Conservation (phyloP, 2,329 filamentous ascomycete genomes). For the Xylariaceae sp. region DNA sequence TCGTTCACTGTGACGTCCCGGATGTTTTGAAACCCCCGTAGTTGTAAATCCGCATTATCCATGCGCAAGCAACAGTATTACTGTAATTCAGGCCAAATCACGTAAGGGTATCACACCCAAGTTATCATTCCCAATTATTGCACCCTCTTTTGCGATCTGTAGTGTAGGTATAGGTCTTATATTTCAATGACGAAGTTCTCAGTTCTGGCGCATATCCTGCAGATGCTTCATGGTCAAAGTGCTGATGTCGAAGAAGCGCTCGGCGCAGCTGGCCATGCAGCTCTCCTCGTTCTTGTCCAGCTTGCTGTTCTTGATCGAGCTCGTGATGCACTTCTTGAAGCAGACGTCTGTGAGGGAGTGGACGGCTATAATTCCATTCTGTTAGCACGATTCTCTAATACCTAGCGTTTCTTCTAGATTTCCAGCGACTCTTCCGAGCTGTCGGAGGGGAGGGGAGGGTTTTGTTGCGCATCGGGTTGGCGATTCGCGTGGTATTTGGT, state of each 20-base stretch:
- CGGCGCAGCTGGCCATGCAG: constrained; percentile 89
- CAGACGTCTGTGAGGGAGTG: constrained; percentile 65
- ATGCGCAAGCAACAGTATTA: neutral
- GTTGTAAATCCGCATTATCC: neutral
- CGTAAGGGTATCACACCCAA: neutral
- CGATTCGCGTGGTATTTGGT: too few relatives aligned
- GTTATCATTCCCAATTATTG: too few relatives aligned
- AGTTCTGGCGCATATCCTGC: constrained; percentile 49
- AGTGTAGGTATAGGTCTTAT: neutral
- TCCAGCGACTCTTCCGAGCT: too few relatives aligned
- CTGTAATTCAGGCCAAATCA: neutral
- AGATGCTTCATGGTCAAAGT: constrained; percentile 79
- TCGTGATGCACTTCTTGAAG: constrained; percentile 89
- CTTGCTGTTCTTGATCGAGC: constrained; percentile 62
- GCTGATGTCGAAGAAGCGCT: constrained; percentile 88
- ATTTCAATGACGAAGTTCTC: neutral
- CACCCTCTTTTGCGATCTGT: too few relatives aligned
- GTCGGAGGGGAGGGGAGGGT: too few relatives aligned
- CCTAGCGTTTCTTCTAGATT: too few relatives aligned
- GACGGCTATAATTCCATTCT: constrained; percentile 40
- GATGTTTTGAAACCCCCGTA: neutral
- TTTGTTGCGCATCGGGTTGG: too few relatives aligned
- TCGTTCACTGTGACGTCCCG: constrained; percentile 9
- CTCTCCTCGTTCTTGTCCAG: constrained; percentile 73
- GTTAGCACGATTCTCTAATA: neutral